Base-by-base conservation (phyloP, 495 filamentous ascomycete genomes). In the Glutinoglossum americanum region DNA sequence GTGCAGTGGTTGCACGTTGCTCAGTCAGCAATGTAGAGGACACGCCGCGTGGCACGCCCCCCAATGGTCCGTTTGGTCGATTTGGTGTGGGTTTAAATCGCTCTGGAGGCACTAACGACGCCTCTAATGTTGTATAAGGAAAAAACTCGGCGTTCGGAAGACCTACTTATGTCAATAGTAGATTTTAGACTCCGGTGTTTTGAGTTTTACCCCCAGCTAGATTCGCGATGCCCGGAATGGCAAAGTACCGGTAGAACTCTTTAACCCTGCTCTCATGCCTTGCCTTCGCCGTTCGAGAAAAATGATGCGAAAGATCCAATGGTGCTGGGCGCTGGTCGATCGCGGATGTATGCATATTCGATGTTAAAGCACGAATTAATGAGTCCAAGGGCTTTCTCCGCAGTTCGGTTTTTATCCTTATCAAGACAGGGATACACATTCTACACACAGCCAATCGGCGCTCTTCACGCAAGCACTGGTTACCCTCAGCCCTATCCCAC, bases 91-190 rank as follows among this genome's bases (percentile, higher is more conserved):
- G 80, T n/a, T 77, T 74, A 70, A 82, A 89, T 63, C 89, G 79
- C 21, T 81, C 69, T 10, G 88, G 79, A 27, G 76, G 76, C 11
- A 87, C 86, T 55, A 79, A 75, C 58, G 81, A 77, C n/a, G 87
- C 84, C 67, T 90, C 86, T 28, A 94, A 79, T 0, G 87, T 93
- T 58, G 95, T 88, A 67, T 84, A 95, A 17, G 89, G 89, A 65
- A 96, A 95, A 69, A 86, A 86, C 33, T 76, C 76, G 15, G 78
- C 68, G 67, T 88, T 83, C 23, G 89, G 89, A 15, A 93, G 76
- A 54, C 85, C 85, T 89, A 53, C 10, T 4, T 17, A 21, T 17
- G 32, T 56, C 49, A 53, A 53, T 39, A 56, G 32, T 37, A 23
- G 7, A 28, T 19, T 27, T 56, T 19, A 13, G n/a, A 58, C 11